A percentile compares a stretch with the other conserved stretches of the same genome.
phyloP scores from a whole-genome alignment of 176 grass and related monocot genomes.

The Hordeum marinum region DNA sequence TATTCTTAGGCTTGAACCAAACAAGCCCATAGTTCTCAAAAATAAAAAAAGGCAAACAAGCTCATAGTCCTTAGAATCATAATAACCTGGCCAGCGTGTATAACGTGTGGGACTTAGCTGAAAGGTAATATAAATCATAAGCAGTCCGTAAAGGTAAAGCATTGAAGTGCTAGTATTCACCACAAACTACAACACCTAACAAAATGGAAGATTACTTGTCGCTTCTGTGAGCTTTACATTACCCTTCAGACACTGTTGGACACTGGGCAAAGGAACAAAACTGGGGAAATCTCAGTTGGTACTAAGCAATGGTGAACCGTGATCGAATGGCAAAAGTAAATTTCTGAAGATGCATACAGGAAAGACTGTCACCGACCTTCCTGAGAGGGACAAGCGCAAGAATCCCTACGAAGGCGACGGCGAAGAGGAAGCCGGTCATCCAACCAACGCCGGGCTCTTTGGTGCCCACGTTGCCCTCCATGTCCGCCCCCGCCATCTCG shows the following conservation, averaged over 20 bases:
- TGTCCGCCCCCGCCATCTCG: constrained; percentile 62
- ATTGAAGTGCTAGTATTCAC: neutral
- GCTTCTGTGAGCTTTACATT: neutral
- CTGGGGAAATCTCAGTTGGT: neutral
- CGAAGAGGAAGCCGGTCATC: constrained; percentile 79
- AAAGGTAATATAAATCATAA: neutral
- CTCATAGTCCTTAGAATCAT: too few species aligned
- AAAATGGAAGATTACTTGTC: neutral
- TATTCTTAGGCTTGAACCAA: too few species aligned
- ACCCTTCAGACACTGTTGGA: neutral
- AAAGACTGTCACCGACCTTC: constrained; percentile 52
- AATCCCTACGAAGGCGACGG: constrained; percentile 73
- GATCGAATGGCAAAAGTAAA: neutral
- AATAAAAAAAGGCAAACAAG: too few species aligned
- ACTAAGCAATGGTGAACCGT: neutral
- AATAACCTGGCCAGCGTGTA: too few species aligned
- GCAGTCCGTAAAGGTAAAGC: neutral
- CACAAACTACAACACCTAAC: neutral
- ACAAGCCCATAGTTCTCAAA: too few species aligned
- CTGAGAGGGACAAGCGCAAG: constrained; percentile 83
- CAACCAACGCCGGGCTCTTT: constrained; percentile 85
- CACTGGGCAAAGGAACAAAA: neutral
- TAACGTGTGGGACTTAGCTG: neutral
- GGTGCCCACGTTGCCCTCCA: constrained; percentile 77
- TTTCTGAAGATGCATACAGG: neutral